Evolutionary conservation across 371 early-diverging fungal species (phyloP).

Genomic region (Saksenaea oblongispora): DNA sequence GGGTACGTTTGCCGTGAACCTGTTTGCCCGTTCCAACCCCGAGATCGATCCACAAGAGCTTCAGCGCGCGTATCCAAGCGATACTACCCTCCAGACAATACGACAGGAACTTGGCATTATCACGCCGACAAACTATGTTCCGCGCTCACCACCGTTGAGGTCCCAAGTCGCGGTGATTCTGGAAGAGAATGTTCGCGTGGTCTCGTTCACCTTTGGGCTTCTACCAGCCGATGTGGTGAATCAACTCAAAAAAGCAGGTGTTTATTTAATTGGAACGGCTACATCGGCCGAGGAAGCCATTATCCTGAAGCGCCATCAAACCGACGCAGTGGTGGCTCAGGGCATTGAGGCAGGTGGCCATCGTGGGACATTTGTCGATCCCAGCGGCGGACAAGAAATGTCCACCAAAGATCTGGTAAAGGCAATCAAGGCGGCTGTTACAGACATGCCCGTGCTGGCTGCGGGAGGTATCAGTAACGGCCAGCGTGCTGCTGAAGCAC

Average conservation of each 20-base stretch:
- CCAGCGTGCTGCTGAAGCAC: constrained; percentile 14
- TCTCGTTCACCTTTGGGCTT: constrained; percentile 49
- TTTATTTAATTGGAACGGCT: constrained; percentile 47
- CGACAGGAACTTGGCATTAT: constrained; percentile 29
- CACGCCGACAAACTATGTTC: constrained; percentile 23
- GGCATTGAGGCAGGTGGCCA: constrained; percentile 51
- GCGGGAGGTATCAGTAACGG: constrained; percentile 47
- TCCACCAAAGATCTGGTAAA: constrained; percentile 19
- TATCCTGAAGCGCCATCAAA: constrained; percentile 29
- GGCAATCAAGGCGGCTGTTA: constrained; percentile 15
- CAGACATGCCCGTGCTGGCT: constrained; percentile 33
- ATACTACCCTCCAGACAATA: constrained; percentile 26
- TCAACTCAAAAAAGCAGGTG: constrained; percentile 30
- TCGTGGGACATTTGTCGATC: constrained; percentile 33
- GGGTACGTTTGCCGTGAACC: constrained; percentile 45
- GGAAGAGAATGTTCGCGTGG: constrained; percentile 41
- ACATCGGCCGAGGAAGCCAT: constrained; percentile 42
- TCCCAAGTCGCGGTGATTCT: constrained; percentile 39
- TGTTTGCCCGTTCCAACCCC: constrained; percentile 30
- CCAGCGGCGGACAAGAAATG: constrained; percentile 15
- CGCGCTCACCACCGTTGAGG: constrained; percentile 42
- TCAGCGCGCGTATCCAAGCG: constrained; percentile 28
- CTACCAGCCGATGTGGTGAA: constrained; percentile 27
- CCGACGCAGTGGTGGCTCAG: constrained; percentile 45
- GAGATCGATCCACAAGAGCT: constrained; percentile 25